Base-by-base conservation (phyloP, 345 rosid species). In the Eucalyptus sp. region DNA sequence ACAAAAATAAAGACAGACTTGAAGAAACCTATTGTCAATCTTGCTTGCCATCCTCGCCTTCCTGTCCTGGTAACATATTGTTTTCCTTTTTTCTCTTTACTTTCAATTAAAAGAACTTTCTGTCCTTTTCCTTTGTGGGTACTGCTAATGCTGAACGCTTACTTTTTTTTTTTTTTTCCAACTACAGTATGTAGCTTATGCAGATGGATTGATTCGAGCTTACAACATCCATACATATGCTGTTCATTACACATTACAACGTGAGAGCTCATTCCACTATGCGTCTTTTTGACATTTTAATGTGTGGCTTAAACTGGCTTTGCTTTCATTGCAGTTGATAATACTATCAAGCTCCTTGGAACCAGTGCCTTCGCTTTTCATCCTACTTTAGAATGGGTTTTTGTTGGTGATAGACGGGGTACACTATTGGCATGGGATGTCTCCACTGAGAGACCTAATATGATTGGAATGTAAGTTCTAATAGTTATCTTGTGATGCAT, bases 371-470 rank as follows among this genome's bases (percentile, higher is more conserved):
- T 98, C 91, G 98, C 99, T 90, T 98, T 98, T 92, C 99, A 98
- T 87, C 99, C 99, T 8, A 94, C 94, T 71, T 91, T 98, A 90
- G 99, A 98, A 89, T 98, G 99, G 99, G 93, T 98, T 81, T 97
- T 98, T 94, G 98, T 98, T 91, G 99, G 99, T 89, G 99, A 98
- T 93, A 95, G 99, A 94, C 94, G 97, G 89, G 99, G 99, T 87
- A 95, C 97, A 54, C 96, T 98, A 91, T 91, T 98, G 93, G 99
- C 99, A 8, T 98, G 99, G 99, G 99, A 98, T 95, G 97, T 98
- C 90, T 98, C 99, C 90, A 96, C 98, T 13, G 98, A 98, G 92
- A 97, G 99, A 89, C 99, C 99, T 54, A 96, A 86, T 92, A 94
- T 97, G 99, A 95, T 98, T 91, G 99, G 99, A 92, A 98, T 98